A percentile compares a stretch with the other conserved stretches of the same genome.
Evolutionary conservation across 257 asterid species (phyloP).

Genomic region (Primulina tabacum): DNA sequence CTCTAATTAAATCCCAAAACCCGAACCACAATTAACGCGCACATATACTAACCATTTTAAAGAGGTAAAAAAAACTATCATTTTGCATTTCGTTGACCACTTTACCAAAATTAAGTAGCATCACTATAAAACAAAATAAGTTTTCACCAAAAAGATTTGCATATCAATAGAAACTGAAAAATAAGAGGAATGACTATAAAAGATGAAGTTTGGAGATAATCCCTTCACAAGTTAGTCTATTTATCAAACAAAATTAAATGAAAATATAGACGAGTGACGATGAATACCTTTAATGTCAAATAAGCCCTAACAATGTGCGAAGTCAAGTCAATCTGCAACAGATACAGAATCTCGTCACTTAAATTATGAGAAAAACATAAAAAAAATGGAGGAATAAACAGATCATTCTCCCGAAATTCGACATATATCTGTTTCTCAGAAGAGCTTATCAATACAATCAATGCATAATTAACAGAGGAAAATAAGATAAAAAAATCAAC

Average conservation of each 20-base stretch:
- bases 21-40: not conserved
- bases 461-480: not conserved
- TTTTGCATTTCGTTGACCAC: not conserved
- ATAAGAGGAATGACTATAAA: not conserved
- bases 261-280: not conserved
- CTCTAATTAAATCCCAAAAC: not conserved
- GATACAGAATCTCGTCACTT: constrained; percentile 8
- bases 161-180: not conserved
- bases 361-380: constrained; percentile 8
- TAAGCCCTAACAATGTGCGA: constrained; percentile 91
- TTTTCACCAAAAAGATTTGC: not conserved
- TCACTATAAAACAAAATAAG: not conserved
- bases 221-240: not conserved
- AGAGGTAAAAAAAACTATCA: not conserved
- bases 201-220: not conserved
- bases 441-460: not conserved
- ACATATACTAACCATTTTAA: not conserved
- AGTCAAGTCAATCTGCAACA: constrained; percentile 85
- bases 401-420: not conserved
- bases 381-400: constrained; percentile 14
- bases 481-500: constrained; percentile 2
- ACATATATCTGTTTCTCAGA: not conserved
- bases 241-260: not conserved
- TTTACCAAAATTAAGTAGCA: not conserved
- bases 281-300: constrained; percentile 72